Base-by-base conservation (phyloP, 1,139 yeast species). In the Nakaseomyces sp. region DNA sequence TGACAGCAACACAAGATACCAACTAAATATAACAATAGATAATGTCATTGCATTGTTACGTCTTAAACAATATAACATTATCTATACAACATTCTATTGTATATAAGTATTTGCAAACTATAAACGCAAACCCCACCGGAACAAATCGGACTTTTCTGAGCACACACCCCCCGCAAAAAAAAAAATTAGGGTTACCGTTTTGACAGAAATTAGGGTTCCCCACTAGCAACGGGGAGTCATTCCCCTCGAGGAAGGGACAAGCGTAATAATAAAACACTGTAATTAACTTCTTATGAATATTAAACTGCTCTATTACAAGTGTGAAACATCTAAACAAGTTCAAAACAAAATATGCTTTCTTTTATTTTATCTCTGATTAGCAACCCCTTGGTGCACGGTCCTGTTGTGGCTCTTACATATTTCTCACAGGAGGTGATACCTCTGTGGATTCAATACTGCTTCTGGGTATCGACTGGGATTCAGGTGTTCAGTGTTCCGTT, bases 401-500 rank as follows among this genome's bases (percentile, higher is more conserved):
- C 28, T 22, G 38, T 35, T 22, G 28, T 22, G 17, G 38, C 38
- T 5, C 18, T 35, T 16, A 35, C 38, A 8, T 20, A 35, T 22
- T 20, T 32, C 18, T 19, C 36, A 32, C 36, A 17, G 13, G 36
- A 32, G 25, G 36, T 32, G 6, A 32, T 18, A 18, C 36, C 36
- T 22, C 10, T 20, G 18, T 20, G 28, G 38, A 22, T 22, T 13
- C 38, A 35, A 15, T 35, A 35, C 28, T 20, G 26, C n/a, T 35
- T 35, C 18, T 35, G 38, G 38, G 17, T 35, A 8, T 35, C 38
- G 4, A 18, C 17, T n/a, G 38, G 18, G 5, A 35, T 35, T 18
- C 38, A 35, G 28, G 38, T 22, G 19, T 12, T 35, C 7, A n/a
- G n/a, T 20, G 26, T 35, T 13, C 38, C 38, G 18, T 35, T 35